phyloP scores from a whole-genome alignment of 768 basidiomycete species.

The Phaeolepiota aurea region DNA sequence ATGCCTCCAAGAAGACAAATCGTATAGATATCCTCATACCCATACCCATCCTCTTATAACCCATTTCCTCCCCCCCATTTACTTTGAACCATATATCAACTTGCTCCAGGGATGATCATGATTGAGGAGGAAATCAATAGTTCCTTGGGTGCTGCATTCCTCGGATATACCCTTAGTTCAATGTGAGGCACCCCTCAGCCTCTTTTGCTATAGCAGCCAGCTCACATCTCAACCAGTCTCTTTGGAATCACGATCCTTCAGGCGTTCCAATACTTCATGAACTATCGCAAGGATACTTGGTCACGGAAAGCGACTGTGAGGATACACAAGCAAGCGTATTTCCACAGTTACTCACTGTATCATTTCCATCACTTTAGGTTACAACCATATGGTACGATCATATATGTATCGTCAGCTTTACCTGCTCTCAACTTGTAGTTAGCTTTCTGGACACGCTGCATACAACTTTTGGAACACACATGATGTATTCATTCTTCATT shows the following conservation, averaged over 20 bases:
- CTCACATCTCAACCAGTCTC: background rate
- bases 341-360: background rate
- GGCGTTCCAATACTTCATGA: background rate
- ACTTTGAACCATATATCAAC: too few relatives aligned
- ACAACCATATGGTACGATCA: background rate
- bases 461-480: background rate
- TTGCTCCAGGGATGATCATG: background rate
- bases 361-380: background rate
- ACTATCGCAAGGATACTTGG: background rate
- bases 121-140: background rate
- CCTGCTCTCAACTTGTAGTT: background rate
- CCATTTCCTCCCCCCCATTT: too few relatives aligned
- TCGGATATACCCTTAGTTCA: background rate
- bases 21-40: too few relatives aligned
- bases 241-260: background rate
- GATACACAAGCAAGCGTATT: background rate
- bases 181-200: background rate
- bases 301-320: background rate
- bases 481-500: background rate
- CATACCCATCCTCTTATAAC: too few relatives aligned
- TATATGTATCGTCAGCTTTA: background rate
- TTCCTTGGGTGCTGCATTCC: background rate
- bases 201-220: too few relatives aligned
- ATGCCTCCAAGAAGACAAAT: too few relatives aligned
- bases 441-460: background rate